A percentile compares a stretch with the other conserved stretches of the same genome.
Conservation (phyloP, 2,329 filamentous ascomycete genomes). For the Phyllosticta capitalensis region DNA sequence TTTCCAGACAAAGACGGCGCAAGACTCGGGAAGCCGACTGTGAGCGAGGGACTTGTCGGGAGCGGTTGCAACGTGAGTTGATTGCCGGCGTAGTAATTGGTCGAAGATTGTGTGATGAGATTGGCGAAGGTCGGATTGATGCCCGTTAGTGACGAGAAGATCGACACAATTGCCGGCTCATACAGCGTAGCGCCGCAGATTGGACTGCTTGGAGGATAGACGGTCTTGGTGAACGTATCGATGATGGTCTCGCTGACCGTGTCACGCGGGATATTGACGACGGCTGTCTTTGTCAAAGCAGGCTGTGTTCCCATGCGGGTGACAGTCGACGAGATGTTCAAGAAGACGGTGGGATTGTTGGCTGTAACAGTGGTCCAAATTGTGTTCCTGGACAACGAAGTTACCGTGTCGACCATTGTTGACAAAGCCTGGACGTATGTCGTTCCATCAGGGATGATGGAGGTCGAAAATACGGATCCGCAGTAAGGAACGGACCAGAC, state of each 20-base stretch:
- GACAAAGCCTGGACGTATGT: neutral
- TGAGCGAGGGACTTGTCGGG: neutral
- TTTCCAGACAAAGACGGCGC: neutral
- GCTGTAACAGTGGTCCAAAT: slow-evolving; percentile 1
- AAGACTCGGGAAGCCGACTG: neutral
- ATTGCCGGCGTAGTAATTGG: slow-evolving; percentile 1
- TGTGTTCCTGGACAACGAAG: slow-evolving; percentile 1
- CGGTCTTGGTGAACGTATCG: neutral
- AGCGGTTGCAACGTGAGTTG: neutral
- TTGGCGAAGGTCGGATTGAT: neutral
- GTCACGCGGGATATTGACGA: neutral
- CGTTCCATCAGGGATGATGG: slow-evolving; percentile 1
- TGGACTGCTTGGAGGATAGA: slow-evolving; percentile 4
- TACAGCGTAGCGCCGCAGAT: neutral
- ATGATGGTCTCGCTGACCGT: neutral
- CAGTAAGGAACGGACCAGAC: slow-evolving; percentile 2
- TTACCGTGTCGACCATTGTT: slow-evolving; percentile 1
- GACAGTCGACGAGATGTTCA: neutral
- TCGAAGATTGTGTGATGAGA: neutral
- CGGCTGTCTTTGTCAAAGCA: neutral
- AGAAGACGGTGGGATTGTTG: neutral
- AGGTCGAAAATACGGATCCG: slow-evolving; percentile 1
- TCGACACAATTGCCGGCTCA: neutral
- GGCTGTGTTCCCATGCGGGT: neutral
- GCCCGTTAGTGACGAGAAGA: neutral